phyloP scores from a whole-genome alignment of 2,329 filamentous ascomycete genomes.

The Xylariales sp. region DNA sequence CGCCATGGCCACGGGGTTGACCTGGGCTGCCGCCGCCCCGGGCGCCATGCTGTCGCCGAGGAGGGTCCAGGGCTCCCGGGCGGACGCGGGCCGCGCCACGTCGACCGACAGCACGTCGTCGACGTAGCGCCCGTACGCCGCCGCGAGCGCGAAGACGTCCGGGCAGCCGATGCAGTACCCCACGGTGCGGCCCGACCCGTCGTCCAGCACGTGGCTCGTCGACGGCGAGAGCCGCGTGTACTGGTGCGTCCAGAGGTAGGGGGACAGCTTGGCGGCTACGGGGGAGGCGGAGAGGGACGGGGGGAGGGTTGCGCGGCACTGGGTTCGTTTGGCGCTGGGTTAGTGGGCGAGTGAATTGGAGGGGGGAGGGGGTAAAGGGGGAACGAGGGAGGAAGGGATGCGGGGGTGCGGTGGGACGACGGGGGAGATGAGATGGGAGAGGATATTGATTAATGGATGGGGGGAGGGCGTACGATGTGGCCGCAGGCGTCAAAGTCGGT shows the following conservation, averaged over 20 bases:
- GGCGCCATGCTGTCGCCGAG: constrained; percentile 14
- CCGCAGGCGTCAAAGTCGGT: constrained; percentile 36
- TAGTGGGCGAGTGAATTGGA: neutral
- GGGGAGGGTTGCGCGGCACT: constrained; percentile 46
- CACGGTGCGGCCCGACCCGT: constrained; percentile 37
- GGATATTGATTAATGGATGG: neutral
- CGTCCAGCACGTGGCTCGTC: constrained; percentile 44
- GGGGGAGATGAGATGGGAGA: neutral
- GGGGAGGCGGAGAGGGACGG: constrained; percentile 33
- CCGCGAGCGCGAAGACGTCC: constrained; percentile 35
- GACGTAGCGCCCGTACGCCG: constrained; percentile 34
- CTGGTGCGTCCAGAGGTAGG: constrained; percentile 48
- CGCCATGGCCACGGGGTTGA: constrained; percentile 31
- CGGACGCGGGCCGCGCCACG: constrained; percentile 19
- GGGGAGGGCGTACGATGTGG: constrained; percentile 31
- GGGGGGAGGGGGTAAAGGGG: neutral
- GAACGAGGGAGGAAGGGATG: neutral
- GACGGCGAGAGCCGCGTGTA: constrained; percentile 41
- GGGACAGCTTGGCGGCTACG: constrained; percentile 31
- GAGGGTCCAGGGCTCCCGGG: constrained; percentile 27
- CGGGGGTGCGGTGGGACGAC: neutral
- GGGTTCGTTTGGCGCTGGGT: neutral
- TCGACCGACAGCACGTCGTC: constrained; percentile 27
- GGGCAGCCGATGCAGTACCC: constrained; percentile 47
- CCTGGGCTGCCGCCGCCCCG: constrained; percentile 2